Evolutionary conservation across 495 filamentous ascomycete species (phyloP).

Genomic region (Xylaria palmicola): DNA sequence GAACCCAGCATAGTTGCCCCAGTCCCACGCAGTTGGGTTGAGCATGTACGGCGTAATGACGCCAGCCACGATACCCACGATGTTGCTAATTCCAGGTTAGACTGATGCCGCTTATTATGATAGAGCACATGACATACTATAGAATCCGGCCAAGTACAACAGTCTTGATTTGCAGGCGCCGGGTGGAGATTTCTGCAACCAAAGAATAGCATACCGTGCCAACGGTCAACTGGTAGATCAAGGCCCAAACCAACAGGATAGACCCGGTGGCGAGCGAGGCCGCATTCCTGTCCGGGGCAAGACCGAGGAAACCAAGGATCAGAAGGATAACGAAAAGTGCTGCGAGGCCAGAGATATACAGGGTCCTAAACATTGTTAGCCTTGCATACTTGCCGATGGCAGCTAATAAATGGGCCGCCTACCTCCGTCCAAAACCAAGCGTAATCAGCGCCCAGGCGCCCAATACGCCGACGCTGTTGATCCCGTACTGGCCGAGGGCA

Average conservation of each 20-base stretch:
- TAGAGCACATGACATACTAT: conserved; percentile 44
- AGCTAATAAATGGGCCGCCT: not conserved
- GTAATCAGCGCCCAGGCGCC: conserved; percentile 74
- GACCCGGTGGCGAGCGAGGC: conserved; percentile 65
- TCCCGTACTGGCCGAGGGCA: conserved; percentile 70
- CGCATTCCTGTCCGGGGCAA: conserved; percentile 55
- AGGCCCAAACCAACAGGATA: conserved; percentile 70
- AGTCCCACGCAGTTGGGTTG: conserved; percentile 72
- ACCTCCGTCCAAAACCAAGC: conserved; percentile 64
- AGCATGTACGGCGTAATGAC: conserved; percentile 76
- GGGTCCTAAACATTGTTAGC: conserved; percentile 33
- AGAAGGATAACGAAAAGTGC: conserved; percentile 65
- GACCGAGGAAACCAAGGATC: conserved; percentile 70
- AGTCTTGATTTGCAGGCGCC: conserved; percentile 75
- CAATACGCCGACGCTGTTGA: conserved; percentile 73
- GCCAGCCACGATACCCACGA: conserved; percentile 65
- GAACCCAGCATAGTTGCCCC: conserved; percentile 76
- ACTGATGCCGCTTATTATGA: not conserved
- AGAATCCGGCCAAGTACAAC: conserved; percentile 63
- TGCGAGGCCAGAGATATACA: conserved; percentile 69
- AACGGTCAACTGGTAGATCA: conserved; percentile 73
- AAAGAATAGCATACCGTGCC: conserved; percentile 79
- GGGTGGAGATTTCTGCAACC: conserved; percentile 71
- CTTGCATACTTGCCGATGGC: not conserved
- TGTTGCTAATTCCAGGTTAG: conserved; percentile 46